These are phyloP conservation scores for Colletotrichum spaethianum DNA, from an alignment of 2,329 filamentous ascomycete species.

Conservation along the genomic window DNA sequence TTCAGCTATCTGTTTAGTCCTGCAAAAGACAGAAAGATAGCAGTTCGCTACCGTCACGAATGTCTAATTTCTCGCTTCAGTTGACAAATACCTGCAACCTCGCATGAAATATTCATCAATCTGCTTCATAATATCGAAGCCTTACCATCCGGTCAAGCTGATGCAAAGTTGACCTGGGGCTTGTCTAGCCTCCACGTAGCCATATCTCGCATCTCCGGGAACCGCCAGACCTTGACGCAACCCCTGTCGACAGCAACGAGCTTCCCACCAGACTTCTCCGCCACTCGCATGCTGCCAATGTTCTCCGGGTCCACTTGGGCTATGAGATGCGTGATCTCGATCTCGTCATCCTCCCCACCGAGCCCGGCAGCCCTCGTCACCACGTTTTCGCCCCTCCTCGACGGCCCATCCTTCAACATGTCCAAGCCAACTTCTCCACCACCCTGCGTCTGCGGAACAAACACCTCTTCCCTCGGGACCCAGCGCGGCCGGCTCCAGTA, in stretches of 20 bases:
- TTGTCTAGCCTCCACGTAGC: conserved; percentile 21
- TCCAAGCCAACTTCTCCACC: not conserved
- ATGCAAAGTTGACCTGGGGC: not conserved
- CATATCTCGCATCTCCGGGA: conserved; percentile 22
- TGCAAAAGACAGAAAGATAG: too few species aligned
- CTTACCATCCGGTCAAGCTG: not conserved
- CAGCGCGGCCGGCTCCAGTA: conserved; percentile 10
- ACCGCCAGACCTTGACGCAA: conserved; percentile 30
- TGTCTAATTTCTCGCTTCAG: too few species aligned
- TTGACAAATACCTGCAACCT: not conserved
- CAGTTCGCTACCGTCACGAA: too few species aligned
- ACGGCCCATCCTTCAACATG: too few species aligned
- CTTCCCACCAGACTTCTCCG: conserved; percentile 13
- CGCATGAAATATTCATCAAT: not conserved
- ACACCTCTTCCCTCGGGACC: not conserved
- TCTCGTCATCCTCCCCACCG: not conserved
- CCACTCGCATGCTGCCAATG: conserved; percentile 12
- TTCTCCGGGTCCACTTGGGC: conserved; percentile 26
- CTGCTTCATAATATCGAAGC: not conserved
- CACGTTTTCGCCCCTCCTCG: not conserved
- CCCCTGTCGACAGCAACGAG: not conserved
- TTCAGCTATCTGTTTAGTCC: too few species aligned
- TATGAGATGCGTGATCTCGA: conserved; percentile 23
- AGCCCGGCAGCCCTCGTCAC: not conserved
- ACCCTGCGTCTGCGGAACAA: not conserved